Percentiles rank a stretch among this genome's conserved stretches.
Evolutionary conservation across 306 rosid species (phyloP).

Genomic region (Cicer judaicum): DNA sequence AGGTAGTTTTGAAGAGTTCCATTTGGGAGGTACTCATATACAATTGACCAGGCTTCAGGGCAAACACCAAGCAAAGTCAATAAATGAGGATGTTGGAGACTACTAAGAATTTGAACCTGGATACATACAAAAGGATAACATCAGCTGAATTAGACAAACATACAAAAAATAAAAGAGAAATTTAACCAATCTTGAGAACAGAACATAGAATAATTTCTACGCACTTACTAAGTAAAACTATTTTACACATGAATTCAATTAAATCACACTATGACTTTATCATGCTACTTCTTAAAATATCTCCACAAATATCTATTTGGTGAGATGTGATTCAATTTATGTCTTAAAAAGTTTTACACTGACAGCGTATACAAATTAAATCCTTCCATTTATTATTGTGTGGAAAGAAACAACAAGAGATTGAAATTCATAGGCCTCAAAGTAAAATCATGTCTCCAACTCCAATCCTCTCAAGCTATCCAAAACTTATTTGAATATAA

Average conservation of each 20-base stretch:
- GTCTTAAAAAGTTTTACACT: no score
- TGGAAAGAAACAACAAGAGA: neutral
- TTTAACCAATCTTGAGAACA: neutral
- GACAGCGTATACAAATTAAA: no score
- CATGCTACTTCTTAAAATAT: no score
- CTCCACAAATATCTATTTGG: no score
- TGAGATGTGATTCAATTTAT: no score
- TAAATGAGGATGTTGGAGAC: constrained; percentile 84
- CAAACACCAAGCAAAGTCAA: constrained; percentile 86
- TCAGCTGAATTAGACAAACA: constrained; percentile 36
- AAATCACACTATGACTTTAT: no score
- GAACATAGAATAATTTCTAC: neutral
- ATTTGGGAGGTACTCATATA: constrained; percentile 77
- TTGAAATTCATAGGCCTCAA: constrained; percentile 16
- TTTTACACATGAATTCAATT: no score
- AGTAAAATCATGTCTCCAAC: neutral
- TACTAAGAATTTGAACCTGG: constrained; percentile 84
- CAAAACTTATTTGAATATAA: constrained; percentile 17
- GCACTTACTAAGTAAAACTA: no score
- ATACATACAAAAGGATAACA: constrained; percentile 46
- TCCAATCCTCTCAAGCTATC: constrained; percentile 15
- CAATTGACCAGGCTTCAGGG: constrained; percentile 84
- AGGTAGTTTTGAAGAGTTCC: constrained; percentile 82
- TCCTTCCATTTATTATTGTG: neutral
- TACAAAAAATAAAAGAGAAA: neutral